A percentile compares a stretch with the other conserved stretches of the same genome.
Conservation (phyloP, 106 monocot species). For the Phalaenopsis aphrodite region DNA sequence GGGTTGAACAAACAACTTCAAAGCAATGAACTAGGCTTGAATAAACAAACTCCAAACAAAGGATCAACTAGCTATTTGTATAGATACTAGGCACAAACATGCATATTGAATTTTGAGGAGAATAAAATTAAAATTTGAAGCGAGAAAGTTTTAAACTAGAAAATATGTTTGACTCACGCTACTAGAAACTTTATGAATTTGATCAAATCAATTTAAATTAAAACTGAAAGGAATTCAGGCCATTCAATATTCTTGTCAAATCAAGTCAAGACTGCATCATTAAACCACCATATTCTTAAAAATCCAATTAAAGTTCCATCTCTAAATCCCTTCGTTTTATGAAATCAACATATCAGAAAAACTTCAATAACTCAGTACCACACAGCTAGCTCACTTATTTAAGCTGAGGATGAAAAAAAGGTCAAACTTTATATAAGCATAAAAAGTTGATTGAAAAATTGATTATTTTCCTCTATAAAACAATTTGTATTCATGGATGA, state of each 20-base stretch:
- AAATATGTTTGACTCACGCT: background rate
- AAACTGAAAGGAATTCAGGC: too few species aligned
- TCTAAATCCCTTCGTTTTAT: background rate
- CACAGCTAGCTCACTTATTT: too few species aligned
- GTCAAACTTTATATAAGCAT: too few species aligned
- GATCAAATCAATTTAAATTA: too few species aligned
- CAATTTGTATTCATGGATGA: too few species aligned
- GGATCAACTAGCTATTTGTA: background rate
- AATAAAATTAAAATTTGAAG: background rate
- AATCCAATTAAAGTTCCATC: too few species aligned
- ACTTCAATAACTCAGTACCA: background rate
- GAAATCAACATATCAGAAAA: background rate
- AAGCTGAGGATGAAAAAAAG: background rate
- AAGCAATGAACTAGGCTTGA: background rate
- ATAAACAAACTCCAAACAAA: background rate
- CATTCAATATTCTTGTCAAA: too few species aligned
- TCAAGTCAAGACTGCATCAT: too few species aligned
- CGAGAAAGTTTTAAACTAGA: background rate
- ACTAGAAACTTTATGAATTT: background rate
- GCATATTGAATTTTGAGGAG: background rate
- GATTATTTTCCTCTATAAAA: background rate
- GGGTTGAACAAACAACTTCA: background rate
- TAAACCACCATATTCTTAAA: too few species aligned
- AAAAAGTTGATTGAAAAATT: background rate
- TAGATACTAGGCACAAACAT: background rate